Conservation (phyloP, 169 alveolate species). For the Neospora caninum region DNA sequence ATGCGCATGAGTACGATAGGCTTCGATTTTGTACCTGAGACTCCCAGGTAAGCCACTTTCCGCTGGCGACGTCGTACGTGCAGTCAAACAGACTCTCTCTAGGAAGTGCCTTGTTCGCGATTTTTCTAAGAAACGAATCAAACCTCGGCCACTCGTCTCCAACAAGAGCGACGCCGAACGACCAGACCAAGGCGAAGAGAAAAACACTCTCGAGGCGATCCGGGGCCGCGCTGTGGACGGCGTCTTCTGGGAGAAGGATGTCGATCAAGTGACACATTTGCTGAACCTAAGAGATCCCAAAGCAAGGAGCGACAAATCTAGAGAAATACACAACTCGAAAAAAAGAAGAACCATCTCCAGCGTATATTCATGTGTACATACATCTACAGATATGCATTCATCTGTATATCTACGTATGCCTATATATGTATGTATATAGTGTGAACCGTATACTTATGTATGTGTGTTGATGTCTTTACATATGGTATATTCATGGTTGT, state of each 20-base stretch:
- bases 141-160: conserved; percentile 86
- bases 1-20: background rate
- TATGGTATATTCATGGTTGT: too few species aligned
- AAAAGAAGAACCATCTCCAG: background rate
- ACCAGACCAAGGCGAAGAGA: conserved; percentile 92
- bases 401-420: background rate
- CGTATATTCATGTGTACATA: background rate
- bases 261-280: conserved; percentile 86
- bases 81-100: conserved; percentile 84
- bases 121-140: conserved; percentile 85
- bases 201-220: conserved; percentile 86
- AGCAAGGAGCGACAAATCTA: background rate
- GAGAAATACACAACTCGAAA: background rate
- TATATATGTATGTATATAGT: background rate
- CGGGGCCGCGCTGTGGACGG: conserved; percentile 67
- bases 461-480: too few species aligned
- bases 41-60: conserved; percentile 76
- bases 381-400: background rate
- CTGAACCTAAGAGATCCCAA: conserved; percentile 70
- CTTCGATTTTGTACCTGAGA: conserved; percentile 58
- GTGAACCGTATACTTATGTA: too few species aligned
- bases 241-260: conserved; percentile 79
- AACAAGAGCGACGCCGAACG: conserved; percentile 89
- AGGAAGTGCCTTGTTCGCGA: conserved; percentile 80
- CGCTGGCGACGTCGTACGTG: conserved; percentile 78